A percentile compares a stretch with the other conserved stretches of the same genome.
These are phyloP conservation scores for Lactarius hengduanensis DNA, from an alignment of 768 basidiomycete species.

Conservation along the genomic window DNA sequence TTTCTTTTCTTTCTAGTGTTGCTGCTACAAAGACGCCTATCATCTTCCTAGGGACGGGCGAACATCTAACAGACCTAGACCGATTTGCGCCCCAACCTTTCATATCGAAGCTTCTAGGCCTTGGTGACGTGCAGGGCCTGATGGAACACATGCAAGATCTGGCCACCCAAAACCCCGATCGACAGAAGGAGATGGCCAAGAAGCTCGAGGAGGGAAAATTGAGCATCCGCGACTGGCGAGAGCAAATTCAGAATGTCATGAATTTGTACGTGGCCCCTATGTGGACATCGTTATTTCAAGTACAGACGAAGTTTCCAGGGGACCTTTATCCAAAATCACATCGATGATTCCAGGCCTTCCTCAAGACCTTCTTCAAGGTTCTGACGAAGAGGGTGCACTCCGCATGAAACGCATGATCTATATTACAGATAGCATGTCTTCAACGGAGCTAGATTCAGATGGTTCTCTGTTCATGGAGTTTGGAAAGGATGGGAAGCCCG, in stretches of 20 bases:
- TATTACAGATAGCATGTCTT: constrained; percentile 98
- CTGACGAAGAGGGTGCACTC: constrained; percentile 86
- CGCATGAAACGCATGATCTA: constrained; percentile 98
- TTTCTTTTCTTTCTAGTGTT: constrained; percentile 53
- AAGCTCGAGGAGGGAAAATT: constrained; percentile 97
- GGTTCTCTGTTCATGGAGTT: constrained; percentile 86
- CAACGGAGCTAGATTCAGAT: constrained; percentile 90
- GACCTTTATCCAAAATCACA: constrained; percentile 97
- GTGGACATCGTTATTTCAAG: constrained; percentile 24
- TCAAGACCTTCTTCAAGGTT: constrained; percentile 85
- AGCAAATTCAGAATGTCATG: constrained; percentile 97
- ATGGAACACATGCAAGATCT: constrained; percentile 99
- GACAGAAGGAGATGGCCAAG: constrained; percentile 97
- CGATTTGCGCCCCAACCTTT: constrained; percentile 95
- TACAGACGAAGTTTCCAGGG: constrained; percentile 51
- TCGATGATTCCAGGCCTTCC: constrained; percentile 98
- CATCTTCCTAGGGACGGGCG: constrained; percentile 97
- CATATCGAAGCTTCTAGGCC: constrained; percentile 91
- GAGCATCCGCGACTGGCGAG: constrained; percentile 95
- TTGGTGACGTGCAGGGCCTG: constrained; percentile 95
- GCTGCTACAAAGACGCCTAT: constrained; percentile 99
- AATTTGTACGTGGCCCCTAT: constrained; percentile 68
- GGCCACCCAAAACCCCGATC: constrained; percentile 89
- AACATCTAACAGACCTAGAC: constrained; percentile 97
- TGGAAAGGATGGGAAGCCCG: constrained; percentile 79